These are phyloP conservation scores for Coemansia sp. DNA, from an alignment of 192 early-diverging fungal genomes.

Conservation along the genomic window DNA sequence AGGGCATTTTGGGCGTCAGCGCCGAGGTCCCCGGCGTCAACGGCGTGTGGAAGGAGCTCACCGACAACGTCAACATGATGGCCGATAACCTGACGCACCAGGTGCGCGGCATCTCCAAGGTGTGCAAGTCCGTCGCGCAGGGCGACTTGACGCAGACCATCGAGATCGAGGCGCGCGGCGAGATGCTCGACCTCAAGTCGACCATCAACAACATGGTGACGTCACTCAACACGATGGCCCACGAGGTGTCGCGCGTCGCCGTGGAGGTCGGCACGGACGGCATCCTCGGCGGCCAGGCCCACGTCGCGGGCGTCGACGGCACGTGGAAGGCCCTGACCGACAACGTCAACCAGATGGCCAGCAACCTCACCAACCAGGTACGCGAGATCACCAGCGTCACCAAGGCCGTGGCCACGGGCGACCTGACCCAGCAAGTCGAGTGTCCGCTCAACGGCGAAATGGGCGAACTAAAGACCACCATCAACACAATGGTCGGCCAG, in stretches of 20 bases:
- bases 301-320: slow-evolving; percentile 56
- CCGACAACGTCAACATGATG: slow-evolving; percentile 63
- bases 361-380: slow-evolving; percentile 62
- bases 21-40: slow-evolving; percentile 52
- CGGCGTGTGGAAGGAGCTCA: slow-evolving; percentile 58
- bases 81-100: slow-evolving; percentile 63
- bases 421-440: slow-evolving; percentile 56
- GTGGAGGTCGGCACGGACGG: slow-evolving; percentile 63
- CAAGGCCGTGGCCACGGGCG: slow-evolving; percentile 57
- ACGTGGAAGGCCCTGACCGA: slow-evolving; percentile 63
- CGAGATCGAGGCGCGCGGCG: slow-evolving; percentile 56
- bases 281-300: slow-evolving; percentile 54
- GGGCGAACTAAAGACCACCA: slow-evolving; percentile 55
- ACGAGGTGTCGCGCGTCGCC: slow-evolving; percentile 66
- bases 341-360: slow-evolving; percentile 66
- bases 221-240: slow-evolving; percentile 57
- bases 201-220: slow-evolving; percentile 69
- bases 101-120: slow-evolving; percentile 57
- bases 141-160: slow-evolving; percentile 61
- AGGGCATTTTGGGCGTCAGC: slow-evolving; percentile 56
- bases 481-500: slow-evolving; percentile 67
- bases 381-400: slow-evolving; percentile 60
- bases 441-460: slow-evolving; percentile 59
- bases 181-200: slow-evolving; percentile 59
- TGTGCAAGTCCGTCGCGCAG: slow-evolving; percentile 61